These are phyloP conservation scores for Hortiboletus campestris DNA, from an alignment of 768 basidiomycete species.

Conservation along the genomic window DNA sequence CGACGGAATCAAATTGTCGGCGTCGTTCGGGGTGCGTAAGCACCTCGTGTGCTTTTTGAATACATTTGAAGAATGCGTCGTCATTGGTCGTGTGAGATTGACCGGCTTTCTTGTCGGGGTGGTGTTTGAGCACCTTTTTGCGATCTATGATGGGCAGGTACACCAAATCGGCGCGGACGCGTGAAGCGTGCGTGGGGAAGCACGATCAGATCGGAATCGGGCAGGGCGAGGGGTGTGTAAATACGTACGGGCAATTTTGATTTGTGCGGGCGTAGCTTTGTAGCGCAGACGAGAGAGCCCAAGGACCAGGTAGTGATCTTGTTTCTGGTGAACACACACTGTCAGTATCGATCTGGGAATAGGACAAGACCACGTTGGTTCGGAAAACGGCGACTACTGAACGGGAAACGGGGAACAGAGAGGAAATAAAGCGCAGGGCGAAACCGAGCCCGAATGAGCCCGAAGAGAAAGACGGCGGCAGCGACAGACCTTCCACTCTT, in stretches of 20 bases:
- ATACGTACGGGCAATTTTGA: constrained; percentile 90
- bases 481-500: constrained; percentile 89
- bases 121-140: constrained; percentile 98
- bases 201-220: constrained; percentile 8
- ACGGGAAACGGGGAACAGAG: background rate
- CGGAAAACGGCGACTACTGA: background rate
- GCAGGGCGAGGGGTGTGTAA: constrained; percentile 7
- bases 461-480: background rate
- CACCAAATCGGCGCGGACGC: background rate
- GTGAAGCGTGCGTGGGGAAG: background rate
- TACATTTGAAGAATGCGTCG: constrained; percentile 99
- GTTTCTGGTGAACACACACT: constrained; percentile 57
- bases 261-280: constrained; percentile 85
- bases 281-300: constrained; percentile 90
- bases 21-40: constrained; percentile 84
- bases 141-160: constrained; percentile 59
- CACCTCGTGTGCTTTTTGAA: constrained; percentile 96
- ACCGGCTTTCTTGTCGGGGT: constrained; percentile 93
- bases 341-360: constrained; percentile 10
- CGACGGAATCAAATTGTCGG: constrained; percentile 95
- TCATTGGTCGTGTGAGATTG: constrained; percentile 84
- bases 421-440: background rate
- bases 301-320: constrained; percentile 97
- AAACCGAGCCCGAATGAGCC: too few species aligned
- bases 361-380: background rate